A percentile compares a stretch with the other conserved stretches of the same genome.
These are phyloP conservation scores for Apophysomyces elegans DNA, from an alignment of 371 early-diverging fungal genomes.

Conservation along the genomic window DNA sequence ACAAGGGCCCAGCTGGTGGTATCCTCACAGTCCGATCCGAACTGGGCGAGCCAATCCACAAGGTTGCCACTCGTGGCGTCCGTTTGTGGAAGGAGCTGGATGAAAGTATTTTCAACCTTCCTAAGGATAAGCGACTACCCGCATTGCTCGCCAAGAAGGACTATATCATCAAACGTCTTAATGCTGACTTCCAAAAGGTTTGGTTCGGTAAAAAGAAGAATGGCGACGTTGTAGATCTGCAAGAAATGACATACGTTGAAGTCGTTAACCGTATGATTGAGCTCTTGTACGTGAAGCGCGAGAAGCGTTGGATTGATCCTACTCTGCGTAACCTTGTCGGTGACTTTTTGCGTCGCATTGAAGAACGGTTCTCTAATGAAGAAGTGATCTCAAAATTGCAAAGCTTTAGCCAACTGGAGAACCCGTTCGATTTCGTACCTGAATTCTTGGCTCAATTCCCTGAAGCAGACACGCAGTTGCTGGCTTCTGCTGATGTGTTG, in stretches of 20 bases:
- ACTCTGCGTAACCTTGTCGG: constrained; percentile 84
- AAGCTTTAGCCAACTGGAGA: constrained; percentile 70
- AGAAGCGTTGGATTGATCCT: constrained; percentile 87
- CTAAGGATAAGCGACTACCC: constrained; percentile 86
- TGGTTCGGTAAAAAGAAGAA: constrained; percentile 93
- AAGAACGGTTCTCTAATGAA: constrained; percentile 84
- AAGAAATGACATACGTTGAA: constrained; percentile 95
- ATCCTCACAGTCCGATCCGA: constrained; percentile 94
- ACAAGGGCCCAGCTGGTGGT: constrained; percentile 90
- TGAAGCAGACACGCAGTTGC: constrained; percentile 72
- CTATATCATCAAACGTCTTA: constrained; percentile 90
- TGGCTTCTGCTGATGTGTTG: constrained; percentile 91
- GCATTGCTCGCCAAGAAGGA: constrained; percentile 88
- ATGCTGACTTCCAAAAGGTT: constrained; percentile 92
- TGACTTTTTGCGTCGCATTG: constrained; percentile 88
- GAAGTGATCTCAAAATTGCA: constrained; percentile 70
- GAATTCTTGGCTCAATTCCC: constrained; percentile 87
- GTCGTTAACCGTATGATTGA: constrained; percentile 85
- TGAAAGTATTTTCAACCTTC: constrained; percentile 87
- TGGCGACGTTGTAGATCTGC: constrained; percentile 76
- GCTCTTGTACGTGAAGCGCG: constrained; percentile 80
- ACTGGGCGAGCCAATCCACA: constrained; percentile 97
- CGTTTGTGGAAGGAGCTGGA: constrained; percentile 95
- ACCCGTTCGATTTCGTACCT: constrained; percentile 69
- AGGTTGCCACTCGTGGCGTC: constrained; percentile 95